Conservation (phyloP, 371 early-diverging fungal species). For the Cokeromyces recurvatus region DNA sequence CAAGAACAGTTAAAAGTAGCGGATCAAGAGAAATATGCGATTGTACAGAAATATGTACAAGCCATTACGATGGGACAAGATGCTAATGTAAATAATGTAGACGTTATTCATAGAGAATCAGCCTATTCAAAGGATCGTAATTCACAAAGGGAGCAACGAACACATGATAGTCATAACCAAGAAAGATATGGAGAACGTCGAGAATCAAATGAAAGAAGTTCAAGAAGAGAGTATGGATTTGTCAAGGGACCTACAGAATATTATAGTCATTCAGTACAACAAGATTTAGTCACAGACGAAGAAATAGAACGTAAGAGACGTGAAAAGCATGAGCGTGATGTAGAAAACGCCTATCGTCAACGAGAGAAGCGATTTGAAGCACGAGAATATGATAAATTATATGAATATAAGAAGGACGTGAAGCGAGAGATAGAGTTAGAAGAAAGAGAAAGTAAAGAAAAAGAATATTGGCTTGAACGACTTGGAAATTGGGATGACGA, state of each 20-base stretch:
- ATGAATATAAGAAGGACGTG: conserved; percentile 50
- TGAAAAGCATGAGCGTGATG: conserved; percentile 62
- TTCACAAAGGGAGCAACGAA: conserved; percentile 51
- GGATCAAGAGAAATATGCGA: conserved; percentile 8
- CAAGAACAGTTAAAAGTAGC: conserved; percentile 13
- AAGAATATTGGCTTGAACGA: conserved; percentile 46
- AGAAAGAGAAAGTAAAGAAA: conserved; percentile 38
- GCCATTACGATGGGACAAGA: conserved; percentile 38
- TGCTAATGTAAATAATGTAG: conserved; percentile 30
- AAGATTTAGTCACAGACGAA: conserved; percentile 47
- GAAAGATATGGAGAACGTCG: not conserved
- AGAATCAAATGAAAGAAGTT: conserved; percentile 14
- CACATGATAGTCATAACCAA: conserved; percentile 13
- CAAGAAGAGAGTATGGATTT: conserved; percentile 14
- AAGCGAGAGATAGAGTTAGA: conserved; percentile 47
- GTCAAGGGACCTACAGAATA: conserved; percentile 12
- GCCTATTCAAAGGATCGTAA: conserved; percentile 64
- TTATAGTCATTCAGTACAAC: not conserved
- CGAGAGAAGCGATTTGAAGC: conserved; percentile 66
- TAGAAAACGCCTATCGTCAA: conserved; percentile 63
- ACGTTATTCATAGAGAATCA: conserved; percentile 57
- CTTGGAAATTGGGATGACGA: conserved; percentile 77
- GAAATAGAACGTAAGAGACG: conserved; percentile 62
- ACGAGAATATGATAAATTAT: conserved; percentile 49
- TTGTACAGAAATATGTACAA: conserved; percentile 11